Base-by-base conservation (phyloP, 441 rosid genomes). In the Aquilaria agallochum region DNA sequence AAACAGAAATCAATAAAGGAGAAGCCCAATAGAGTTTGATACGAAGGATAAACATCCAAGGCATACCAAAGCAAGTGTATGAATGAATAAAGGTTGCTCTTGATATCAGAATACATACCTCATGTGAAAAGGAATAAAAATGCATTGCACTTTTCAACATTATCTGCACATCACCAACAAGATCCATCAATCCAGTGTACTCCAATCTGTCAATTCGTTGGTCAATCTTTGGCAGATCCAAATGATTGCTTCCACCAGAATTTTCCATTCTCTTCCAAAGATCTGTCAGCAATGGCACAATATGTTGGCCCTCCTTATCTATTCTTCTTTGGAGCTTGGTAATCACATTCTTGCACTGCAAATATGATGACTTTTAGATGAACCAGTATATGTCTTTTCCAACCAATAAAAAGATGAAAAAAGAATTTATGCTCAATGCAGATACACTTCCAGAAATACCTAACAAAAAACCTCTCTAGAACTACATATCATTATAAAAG, bases 131-230 rank as follows among this genome's bases (percentile, higher is more conserved):
- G 60, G 80, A 82, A 80, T 83, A 95, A 67, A 78, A 82, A 54
- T 87, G 90, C 97, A 95, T 88, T 40, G 97, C 94, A 62, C 95
- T 83, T 72, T 82, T 88, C 59, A 95, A 76, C 97, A 92, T 90
- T 13, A 70, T 67, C 76, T 95, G 99, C 68, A 92, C 90, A 65
- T 95, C 99, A 50, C 79, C 65, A 72, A 95, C 96, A 63, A 95
- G 92, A 72, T 87, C 97, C 94, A 83, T 86, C 52, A 92, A 89
- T 49, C 93, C 91, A 45, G 50, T 68, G 53, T 95, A 95, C 81
- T 88, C 96, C 72, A 86, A 67, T 73, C 88, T 83, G 67, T 92
- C 99, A 47, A 95, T 81, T 52, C 92, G 94, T 54, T 73, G 80
- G 72, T 92, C 99, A 70, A 95, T 90, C 85, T 88, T 90, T 70